phyloP scores from a whole-genome alignment of 495 filamentous ascomycete species.

The Ascodesmis nigricans region DNA sequence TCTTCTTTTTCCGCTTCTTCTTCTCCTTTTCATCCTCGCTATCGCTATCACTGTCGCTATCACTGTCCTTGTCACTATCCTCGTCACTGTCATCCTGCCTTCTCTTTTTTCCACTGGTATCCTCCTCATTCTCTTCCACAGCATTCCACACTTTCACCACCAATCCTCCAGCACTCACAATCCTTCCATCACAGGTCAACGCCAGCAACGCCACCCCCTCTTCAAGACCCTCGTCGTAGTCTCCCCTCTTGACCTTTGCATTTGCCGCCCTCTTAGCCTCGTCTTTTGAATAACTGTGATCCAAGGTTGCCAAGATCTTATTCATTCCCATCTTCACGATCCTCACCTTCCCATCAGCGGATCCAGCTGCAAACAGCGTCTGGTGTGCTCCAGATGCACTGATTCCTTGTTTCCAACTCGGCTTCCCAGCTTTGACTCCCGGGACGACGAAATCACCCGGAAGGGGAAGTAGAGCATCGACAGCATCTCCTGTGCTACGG shows the following conservation, averaged over 20 bases:
- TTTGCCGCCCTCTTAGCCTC: conserved; percentile 7
- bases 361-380: conserved; percentile 11
- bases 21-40: conserved; percentile 10
- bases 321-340: conserved; percentile 18
- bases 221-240: conserved; percentile 4
- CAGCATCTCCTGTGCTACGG: conserved; percentile 14
- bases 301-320: conserved; percentile 12
- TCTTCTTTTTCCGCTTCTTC: conserved; percentile 16
- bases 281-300: conserved; percentile 11
- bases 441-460: conserved; percentile 10
- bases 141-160: conserved; percentile 14
- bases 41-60: conserved; percentile 4
- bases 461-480: conserved; percentile 14
- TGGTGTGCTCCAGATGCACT: too few species aligned
- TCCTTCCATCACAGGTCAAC: conserved; percentile 14
- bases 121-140: conserved; percentile 2
- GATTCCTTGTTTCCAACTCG: conserved; percentile 9
- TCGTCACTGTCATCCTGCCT: conserved; percentile 2
- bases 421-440: neutral
- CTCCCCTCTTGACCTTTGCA: conserved; percentile 2
- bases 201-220: conserved; percentile 17
- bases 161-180: conserved; percentile 9
- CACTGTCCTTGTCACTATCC: conserved; percentile 7
- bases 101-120: conserved; percentile 8
- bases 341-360: conserved; percentile 17